Evolutionary conservation across 1,284 basidiomycete genomes (phyloP), one percentile per base, ranked within the genome.

Genomic region (Rhodotorula sp.): DNA sequence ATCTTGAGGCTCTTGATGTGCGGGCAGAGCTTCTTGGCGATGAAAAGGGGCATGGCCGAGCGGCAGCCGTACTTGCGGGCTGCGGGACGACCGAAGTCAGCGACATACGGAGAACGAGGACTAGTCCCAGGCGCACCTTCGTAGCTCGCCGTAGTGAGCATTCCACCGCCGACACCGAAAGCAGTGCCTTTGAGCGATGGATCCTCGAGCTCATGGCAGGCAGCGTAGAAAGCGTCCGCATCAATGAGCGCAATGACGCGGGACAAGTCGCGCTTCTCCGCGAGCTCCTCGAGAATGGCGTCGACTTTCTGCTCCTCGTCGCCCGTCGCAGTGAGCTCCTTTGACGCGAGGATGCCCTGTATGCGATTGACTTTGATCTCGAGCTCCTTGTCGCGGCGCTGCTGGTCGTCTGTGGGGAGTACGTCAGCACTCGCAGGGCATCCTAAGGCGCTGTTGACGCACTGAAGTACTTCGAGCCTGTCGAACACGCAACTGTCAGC

Each of bases 21-120:
- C 2, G 94, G 94, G 78, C 94, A 98, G 15, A 99, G 86, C 77
- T 92, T 94, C 82, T 89, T 90, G 22, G 94, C 95, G 53, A 98
- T 89, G 79, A 94, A 94, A 57, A 87, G 91, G 85, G 77, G 78
- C 78, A 80, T 80, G 6, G 69, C 72, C 2, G 73, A 76, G 15
- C 74, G 68, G 59, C 74, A 75, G 1, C 93, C 93, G 76, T 85
- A 93, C 78, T 90, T 92, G 60, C 93, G 85, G 2, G 94, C 94
- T 57, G 36, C 24, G 11, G n/a, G n/a, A n/a, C 27, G 27, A 20
- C 2, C 51, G 27, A 17, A 6, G n/a, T n/a, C 2, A n/a, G 49
- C n/a, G 20, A 19, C 54, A n/a, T 39, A 4, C n/a, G 20, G 11
- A n/a, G 34, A 6, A 22, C 34, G 44, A 15, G 32, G 22, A 11